A percentile compares a stretch with the other conserved stretches of the same genome.
Conservation (phyloP, 2,329 filamentous ascomycete species). For the Herpotrichia juniperi region DNA sequence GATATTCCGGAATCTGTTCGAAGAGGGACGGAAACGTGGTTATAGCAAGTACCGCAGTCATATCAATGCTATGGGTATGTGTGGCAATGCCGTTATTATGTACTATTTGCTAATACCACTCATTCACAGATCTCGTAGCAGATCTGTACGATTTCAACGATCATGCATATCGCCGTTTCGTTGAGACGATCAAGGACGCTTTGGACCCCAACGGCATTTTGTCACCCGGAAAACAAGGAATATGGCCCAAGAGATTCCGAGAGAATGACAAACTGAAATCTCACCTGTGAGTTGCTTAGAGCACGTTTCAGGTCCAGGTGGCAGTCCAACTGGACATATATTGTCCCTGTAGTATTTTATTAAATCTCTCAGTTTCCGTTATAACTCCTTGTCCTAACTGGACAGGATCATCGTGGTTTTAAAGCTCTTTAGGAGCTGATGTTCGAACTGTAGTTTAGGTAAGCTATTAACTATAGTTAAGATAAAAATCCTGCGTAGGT, state of each 20-base stretch:
- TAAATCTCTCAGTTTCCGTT: too few relatives aligned
- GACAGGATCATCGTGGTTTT: too few relatives aligned
- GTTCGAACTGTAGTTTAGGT: too few relatives aligned
- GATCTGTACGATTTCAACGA: constrained; percentile 40
- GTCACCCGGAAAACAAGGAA: constrained; percentile 38
- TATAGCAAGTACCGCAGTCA: constrained; percentile 40
- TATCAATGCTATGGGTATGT: constrained; percentile 38
- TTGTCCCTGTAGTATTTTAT: too few relatives aligned
- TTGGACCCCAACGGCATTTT: constrained; percentile 40
- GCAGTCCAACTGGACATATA: too few relatives aligned
- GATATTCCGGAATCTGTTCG: constrained; percentile 35
- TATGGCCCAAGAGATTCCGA: constrained; percentile 36
- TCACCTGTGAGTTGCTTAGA: constrained; percentile 22
- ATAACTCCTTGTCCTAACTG: too few relatives aligned
- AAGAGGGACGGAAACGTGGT: constrained; percentile 33
- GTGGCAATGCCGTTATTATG: background rate
- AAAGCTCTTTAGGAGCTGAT: too few relatives aligned
- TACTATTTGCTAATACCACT: background rate
- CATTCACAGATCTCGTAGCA: constrained; percentile 31
- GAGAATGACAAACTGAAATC: constrained; percentile 28
- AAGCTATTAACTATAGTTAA: too few relatives aligned
- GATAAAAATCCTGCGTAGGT: too few relatives aligned
- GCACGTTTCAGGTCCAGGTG: background rate
- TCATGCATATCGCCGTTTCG: constrained; percentile 37
- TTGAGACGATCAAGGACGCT: constrained; percentile 40